Conservation (phyloP, 148 eudicot species). For the Drosera capensis region DNA sequence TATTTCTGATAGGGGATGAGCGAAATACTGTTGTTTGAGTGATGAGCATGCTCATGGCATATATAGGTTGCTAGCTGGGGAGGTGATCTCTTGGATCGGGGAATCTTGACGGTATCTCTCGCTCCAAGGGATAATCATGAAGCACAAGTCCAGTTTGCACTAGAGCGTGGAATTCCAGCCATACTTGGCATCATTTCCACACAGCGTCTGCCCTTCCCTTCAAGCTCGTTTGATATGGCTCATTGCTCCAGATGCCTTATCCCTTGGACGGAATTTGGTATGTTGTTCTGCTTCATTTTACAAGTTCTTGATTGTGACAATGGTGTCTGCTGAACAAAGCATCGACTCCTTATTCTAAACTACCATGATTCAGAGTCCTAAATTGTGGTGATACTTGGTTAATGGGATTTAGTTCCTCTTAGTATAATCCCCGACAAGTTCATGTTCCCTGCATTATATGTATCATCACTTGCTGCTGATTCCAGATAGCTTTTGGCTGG, state of each 20-base stretch:
- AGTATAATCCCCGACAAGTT: too few species aligned
- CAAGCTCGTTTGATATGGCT: constrained; percentile 90
- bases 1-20: background rate
- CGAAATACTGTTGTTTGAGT: background rate
- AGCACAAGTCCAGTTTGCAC: constrained; percentile 91
- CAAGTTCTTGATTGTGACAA: too few species aligned
- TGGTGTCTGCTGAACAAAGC: too few species aligned
- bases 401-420: background rate
- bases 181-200: constrained; percentile 77
- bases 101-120: constrained; percentile 64
- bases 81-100: constrained; percentile 82
- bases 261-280: constrained; percentile 96
- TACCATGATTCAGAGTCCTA: too few species aligned
- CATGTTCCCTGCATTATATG: too few species aligned
- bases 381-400: background rate
- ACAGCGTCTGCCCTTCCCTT: constrained; percentile 87
- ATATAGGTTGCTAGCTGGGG: constrained; percentile 92
- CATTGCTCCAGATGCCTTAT: constrained; percentile 94
- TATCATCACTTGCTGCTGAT: too few species aligned
- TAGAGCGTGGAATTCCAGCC: constrained; percentile 93
- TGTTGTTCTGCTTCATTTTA: constrained; percentile 1
- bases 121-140: constrained; percentile 93
- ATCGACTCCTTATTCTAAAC: too few species aligned
- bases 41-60: background rate
- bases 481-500: too few species aligned